These are phyloP conservation scores for Sporothrix brasiliensis DNA, from an alignment of 2,329 filamentous ascomycete species.

Conservation along the genomic window DNA sequence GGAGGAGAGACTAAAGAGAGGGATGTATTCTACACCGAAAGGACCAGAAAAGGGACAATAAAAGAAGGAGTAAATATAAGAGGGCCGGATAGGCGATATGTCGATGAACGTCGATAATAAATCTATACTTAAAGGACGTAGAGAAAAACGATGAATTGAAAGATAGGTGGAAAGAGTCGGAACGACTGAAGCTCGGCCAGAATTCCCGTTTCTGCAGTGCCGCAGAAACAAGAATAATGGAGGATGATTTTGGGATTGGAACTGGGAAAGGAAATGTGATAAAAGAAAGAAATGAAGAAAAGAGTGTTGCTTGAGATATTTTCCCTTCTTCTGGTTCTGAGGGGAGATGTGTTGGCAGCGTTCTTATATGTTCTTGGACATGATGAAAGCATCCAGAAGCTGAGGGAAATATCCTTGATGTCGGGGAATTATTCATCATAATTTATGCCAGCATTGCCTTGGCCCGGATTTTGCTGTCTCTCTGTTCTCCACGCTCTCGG, in stretches of 20 bases:
- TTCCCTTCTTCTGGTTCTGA: background rate
- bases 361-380: slow-evolving; percentile 21
- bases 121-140: slow-evolving; percentile 2
- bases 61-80: background rate
- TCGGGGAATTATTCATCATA: background rate
- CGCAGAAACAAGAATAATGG: background rate
- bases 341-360: background rate
- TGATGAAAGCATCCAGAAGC: background rate
- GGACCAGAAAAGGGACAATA: background rate
- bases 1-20: slow-evolving; percentile 1
- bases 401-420: background rate
- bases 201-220: background rate
- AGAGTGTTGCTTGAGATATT: background rate
- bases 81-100: background rate
- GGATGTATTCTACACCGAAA: background rate
- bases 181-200: slow-evolving; percentile 6
- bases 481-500: too few species aligned
- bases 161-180: background rate
- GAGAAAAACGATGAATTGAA: background rate
- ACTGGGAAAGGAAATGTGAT: background rate
- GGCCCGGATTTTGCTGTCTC: background rate
- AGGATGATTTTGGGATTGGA: background rate
- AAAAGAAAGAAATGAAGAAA: slow-evolving; percentile 8
- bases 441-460: background rate
- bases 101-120: background rate